A percentile compares a stretch with the other conserved stretches of the same genome.
Conservation (phyloP, 2,329 filamentous ascomycete species). For the Cladophialophora exuberans region DNA sequence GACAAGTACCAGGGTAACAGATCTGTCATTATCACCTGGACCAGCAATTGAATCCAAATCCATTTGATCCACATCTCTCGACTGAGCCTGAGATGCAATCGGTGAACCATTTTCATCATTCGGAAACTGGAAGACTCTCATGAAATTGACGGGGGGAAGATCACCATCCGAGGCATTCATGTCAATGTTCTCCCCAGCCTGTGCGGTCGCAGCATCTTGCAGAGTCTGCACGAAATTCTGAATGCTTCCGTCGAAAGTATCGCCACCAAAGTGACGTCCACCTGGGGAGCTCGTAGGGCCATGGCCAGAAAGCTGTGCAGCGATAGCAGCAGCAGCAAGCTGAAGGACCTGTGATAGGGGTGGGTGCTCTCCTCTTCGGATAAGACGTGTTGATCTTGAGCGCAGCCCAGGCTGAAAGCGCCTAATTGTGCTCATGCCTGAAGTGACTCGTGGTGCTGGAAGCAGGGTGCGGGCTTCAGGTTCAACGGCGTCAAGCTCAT, state of each 20-base stretch:
- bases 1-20: slow-evolving; percentile 71
- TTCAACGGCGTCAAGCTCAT: slow-evolving; percentile 48
- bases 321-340: slow-evolving; percentile 65
- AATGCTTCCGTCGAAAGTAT: slow-evolving; percentile 64
- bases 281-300: slow-evolving; percentile 59
- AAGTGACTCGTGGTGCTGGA: slow-evolving; percentile 36
- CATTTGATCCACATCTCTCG: slow-evolving; percentile 40
- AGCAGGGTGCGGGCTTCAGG: slow-evolving; percentile 40
- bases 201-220: slow-evolving; percentile 63
- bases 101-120: slow-evolving; percentile 48
- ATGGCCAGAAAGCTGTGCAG: slow-evolving; percentile 66
- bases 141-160: slow-evolving; percentile 65
- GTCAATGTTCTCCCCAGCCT: slow-evolving; percentile 50
- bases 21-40: slow-evolving; percentile 56
- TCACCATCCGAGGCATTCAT: slow-evolving; percentile 45
- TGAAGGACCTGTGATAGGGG: slow-evolving; percentile 65
- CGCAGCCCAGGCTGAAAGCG: slow-evolving; percentile 50
- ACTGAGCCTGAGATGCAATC: slow-evolving; percentile 34
- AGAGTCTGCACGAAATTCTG: slow-evolving; percentile 66
- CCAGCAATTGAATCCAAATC: slow-evolving; percentile 46
- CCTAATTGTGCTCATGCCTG: slow-evolving; percentile 40
- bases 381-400: slow-evolving; percentile 56
- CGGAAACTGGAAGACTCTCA: slow-evolving; percentile 70
- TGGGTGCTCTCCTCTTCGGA: slow-evolving; percentile 63
- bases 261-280: slow-evolving; percentile 57